A percentile compares a stretch with the other conserved stretches of the same genome.
These are phyloP conservation scores for Puccinellia tenuiflora DNA, from an alignment of 176 grass and related monocot species.

Conservation along the genomic window DNA sequence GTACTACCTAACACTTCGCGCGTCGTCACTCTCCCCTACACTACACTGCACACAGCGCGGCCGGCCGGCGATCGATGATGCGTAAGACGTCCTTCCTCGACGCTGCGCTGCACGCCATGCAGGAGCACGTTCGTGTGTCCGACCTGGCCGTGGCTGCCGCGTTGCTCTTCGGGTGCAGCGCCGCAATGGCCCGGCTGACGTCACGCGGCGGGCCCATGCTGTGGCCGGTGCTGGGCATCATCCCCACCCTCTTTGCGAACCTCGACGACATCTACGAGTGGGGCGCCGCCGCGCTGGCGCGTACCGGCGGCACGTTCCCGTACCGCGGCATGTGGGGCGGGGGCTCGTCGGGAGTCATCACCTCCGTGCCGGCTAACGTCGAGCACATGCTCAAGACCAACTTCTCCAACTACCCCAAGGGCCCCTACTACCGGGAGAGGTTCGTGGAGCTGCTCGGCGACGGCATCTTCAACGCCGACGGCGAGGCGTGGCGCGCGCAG, in stretches of 20 bases:
- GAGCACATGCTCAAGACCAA: conserved; percentile 69
- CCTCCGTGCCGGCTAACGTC: conserved; percentile 58
- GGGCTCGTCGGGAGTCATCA: conserved; percentile 49
- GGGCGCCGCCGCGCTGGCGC: conserved; percentile 22
- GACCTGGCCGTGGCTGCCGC: conserved; percentile 40
- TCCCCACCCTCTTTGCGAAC: conserved; percentile 55
- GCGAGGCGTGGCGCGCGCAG: conserved; percentile 56
- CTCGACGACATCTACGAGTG: conserved; percentile 56
- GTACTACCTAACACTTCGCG: not conserved
- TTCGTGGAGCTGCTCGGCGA: conserved; percentile 76
- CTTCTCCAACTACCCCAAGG: conserved; percentile 90
- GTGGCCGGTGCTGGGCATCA: conserved; percentile 73
- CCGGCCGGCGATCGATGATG: not conserved
- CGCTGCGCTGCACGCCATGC: not conserved
- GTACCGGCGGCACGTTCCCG: conserved; percentile 60
- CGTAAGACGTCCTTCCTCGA: not conserved
- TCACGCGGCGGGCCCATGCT: conserved; percentile 44
- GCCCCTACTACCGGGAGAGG: conserved; percentile 74
- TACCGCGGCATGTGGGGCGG: conserved; percentile 76
- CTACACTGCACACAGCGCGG: not conserved
- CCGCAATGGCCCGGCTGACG: conserved; percentile 21
- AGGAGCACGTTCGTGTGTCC: conserved; percentile 9
- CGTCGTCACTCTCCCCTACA: no score
- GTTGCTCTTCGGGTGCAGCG: conserved; percentile 44
- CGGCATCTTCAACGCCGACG: conserved; percentile 92